Base-by-base conservation (phyloP, 352 stramenopile species). In the Blastocystis sp. region DNA sequence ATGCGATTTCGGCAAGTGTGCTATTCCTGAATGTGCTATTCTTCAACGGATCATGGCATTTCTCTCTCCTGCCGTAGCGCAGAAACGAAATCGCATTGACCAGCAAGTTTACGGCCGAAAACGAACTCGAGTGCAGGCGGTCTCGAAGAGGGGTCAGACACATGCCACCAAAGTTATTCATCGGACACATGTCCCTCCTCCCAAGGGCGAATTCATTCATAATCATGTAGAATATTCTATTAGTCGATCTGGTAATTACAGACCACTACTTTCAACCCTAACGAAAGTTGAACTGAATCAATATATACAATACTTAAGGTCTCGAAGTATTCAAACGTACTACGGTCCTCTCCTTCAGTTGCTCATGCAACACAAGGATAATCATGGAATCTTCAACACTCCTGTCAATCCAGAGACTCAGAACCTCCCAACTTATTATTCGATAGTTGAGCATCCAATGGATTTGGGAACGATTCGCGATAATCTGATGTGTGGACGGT, bases 381-480 rank as follows among this genome's bases (percentile, higher is more conserved):
- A 78, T 46, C 43, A 63, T 14, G 67, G 52, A 12, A 66, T 78
- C 5, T 78, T 78, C 24, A 78, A 78, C 16, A 49, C 29, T 27
- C 67, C 67, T 39, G 67, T 78, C 7, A 49, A 78, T 78, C 67
- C 67, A 16, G 67, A 65, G 14, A 27, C 6, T 12, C 16, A 78
- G n/a, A 78, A 78, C 14, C 67, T 78, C 6, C 67, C 67, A 21
- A 78, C 67, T 29, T 78, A 78, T 37, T 78, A 65, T 37, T 6
- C 5, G 7, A 66, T 78, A 24, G 32, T 78, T 27, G n/a, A 78
- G 16, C 67, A 78, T 21, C 67, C 67, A 16, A 2, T 78, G 16
- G 67, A 78, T 49, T 37, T 78, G 52, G 67, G 71, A 4, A 83
- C 71, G 5, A 71, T 83, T 56, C 71, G 71, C 29, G 71, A 83